Evolutionary conservation across 257 asterid genomes (phyloP).

Genomic region (Eucommia ulmoides): DNA sequence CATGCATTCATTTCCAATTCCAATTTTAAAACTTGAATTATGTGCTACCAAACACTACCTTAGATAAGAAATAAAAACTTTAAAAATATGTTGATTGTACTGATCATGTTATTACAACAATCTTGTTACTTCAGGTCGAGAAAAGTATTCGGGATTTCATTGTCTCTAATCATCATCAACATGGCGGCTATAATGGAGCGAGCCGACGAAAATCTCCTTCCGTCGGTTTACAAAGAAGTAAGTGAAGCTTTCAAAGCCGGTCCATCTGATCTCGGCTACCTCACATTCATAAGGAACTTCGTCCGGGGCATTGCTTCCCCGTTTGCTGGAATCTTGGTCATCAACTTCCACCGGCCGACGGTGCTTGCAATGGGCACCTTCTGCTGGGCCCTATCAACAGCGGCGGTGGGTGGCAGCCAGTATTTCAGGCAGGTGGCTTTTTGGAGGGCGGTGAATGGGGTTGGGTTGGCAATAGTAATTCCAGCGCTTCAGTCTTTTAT

Average conservation of each 20-base stretch:
- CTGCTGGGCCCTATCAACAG: conserved; percentile 95
- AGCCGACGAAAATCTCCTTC: conserved; percentile 98
- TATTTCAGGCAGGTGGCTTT: conserved; percentile 39
- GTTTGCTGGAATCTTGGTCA: conserved; percentile 75
- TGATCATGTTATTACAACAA: not conserved
- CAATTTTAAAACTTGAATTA: no score
- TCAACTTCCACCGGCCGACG: conserved; percentile 84
- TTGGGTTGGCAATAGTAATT: not conserved
- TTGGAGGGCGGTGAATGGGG: not conserved
- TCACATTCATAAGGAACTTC: conserved; percentile 68
- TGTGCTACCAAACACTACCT: no score
- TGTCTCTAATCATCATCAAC: conserved; percentile 77
- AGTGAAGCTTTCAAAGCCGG: conserved; percentile 90
- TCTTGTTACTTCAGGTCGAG: conserved; percentile 34
- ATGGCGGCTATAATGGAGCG: conserved; percentile 99
- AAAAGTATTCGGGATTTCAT: conserved; percentile 63
- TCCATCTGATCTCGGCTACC: conserved; percentile 95
- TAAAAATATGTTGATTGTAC: no score
- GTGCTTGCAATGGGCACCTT: conserved; percentile 84
- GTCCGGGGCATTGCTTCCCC: conserved; percentile 93
- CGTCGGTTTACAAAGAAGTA: conserved; percentile 97
- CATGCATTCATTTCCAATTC: no score
- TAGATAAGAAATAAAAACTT: no score
- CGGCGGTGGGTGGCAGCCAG: conserved; percentile 84
- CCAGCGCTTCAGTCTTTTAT: not conserved